Evolutionary conservation across 257 asterid genomes (phyloP).

Genomic region (Primulina eburnea): DNA sequence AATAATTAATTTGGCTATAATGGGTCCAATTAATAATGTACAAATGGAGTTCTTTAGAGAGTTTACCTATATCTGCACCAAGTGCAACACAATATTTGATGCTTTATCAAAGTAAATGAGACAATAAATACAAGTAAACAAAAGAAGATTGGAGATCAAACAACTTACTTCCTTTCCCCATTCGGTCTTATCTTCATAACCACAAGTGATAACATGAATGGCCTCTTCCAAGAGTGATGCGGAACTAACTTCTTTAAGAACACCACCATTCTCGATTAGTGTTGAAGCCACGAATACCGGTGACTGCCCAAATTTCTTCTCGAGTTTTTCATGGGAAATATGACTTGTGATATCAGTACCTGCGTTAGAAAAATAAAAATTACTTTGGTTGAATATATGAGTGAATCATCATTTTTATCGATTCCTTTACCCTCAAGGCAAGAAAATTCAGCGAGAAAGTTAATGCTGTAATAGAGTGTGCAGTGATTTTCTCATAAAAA

Average conservation of each 20-base stretch:
- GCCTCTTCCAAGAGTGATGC: constrained; percentile 66
- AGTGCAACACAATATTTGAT: no score
- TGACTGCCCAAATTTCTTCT: constrained; percentile 82
- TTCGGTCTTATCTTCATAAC: constrained; percentile 90
- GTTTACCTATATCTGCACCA: neutral
- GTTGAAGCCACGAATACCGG: constrained; percentile 80
- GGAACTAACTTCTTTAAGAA: constrained; percentile 38
- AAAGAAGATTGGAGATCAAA: neutral
- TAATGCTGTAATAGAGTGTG: neutral
- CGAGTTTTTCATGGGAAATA: constrained; percentile 63
- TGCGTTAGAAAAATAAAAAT: constrained; percentile 26
- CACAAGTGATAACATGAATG: constrained; percentile 92
- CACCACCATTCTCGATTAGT: constrained; percentile 63
- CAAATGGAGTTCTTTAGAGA: neutral
- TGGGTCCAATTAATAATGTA: neutral
- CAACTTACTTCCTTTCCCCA: constrained; percentile 89
- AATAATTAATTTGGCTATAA: no score
- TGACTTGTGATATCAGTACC: constrained; percentile 33
- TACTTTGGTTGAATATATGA: neutral
- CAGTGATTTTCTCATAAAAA: neutral
- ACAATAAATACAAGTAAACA: neutral
- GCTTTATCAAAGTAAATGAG: neutral
- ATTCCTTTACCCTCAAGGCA: neutral
- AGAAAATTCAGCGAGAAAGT: neutral
- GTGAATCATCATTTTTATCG: neutral